Base-by-base conservation (phyloP, 352 stramenopile genomes). In the Thraustochytrium striatum region DNA sequence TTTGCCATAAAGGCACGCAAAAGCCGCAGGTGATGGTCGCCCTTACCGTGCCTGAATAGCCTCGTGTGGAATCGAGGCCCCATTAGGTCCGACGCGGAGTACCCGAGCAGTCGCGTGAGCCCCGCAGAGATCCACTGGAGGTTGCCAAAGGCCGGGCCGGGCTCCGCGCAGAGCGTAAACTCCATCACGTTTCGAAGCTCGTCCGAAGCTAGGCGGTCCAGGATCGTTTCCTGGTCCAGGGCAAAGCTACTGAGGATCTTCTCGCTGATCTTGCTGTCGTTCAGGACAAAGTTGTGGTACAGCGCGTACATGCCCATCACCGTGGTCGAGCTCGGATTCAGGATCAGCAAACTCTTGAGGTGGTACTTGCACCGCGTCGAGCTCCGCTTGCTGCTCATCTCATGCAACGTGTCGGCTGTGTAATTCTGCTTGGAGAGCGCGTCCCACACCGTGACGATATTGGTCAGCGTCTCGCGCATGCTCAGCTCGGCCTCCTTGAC, bases 231-330 rank as follows among this genome's bases (percentile, higher is more conserved):
- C 2, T 7, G 21, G 25, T 65, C 39, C 11, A 9, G 8, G 19
- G 38, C 69, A 19, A 72, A 62, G 21, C 9, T 61, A 55, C 69
- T 36, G 28, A 79, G 55, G 58, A 79, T 79, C 21, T 41, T 79
- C 30, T 35, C 19, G 28, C 50, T 69, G n/a, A 58, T 79, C 35
- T 16, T 32, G 13, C 19, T 38, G 33, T 79, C 69, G 53, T 79
- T 79, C 19, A 79, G 33, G 7, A 79, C 69, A 25, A 72, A 79
- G 50, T 79, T 52, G 35, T 79, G 69, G 32, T 72, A 79, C 30
- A 79, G n/a, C 1, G 69, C 69, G 55, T 72, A 73, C 25, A 79
- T 47, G 2, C 28, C 55, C 28, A 79, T 47, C 1, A 50, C 69
- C 13, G 69, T 79, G n/a, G 38, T 30, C 13, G 69, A 79, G 39